A percentile compares a stretch with the other conserved stretches of the same genome.
Conservation (phyloP, 2,329 filamentous ascomycete genomes). For the Ceratocystis variospora region DNA sequence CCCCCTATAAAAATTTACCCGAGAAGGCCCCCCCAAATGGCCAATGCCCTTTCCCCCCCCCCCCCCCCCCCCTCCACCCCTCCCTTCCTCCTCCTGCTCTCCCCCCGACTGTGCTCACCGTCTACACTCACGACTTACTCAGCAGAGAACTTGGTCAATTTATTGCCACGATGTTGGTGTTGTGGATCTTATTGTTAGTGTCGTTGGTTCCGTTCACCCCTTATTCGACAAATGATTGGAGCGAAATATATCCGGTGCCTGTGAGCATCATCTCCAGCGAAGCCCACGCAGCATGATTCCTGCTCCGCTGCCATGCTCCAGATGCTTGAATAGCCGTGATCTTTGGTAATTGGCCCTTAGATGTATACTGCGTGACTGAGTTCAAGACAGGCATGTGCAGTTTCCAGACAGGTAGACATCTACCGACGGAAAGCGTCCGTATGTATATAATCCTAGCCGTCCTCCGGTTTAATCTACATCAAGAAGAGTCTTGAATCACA, state of each 20-base stretch:
- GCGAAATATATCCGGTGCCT: not conserved
- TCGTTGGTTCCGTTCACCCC: not conserved
- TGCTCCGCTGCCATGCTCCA: not conserved
- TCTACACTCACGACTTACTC: not conserved
- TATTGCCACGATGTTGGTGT: conserved; percentile 2
- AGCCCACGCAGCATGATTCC: not conserved
- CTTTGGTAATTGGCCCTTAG: not conserved
- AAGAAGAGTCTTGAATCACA: not conserved
- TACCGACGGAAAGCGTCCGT: not conserved
- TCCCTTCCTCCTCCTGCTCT: not conserved
- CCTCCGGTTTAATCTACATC: not conserved
- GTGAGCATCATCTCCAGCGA: not conserved
- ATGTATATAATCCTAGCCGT: not conserved
- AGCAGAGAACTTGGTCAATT: not conserved
- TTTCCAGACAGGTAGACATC: not conserved
- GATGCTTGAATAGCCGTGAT: not conserved
- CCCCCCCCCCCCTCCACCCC: no score
- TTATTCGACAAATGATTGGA: not conserved
- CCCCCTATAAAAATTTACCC: not conserved
- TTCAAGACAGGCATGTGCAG: not conserved
- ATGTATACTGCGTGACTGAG: conserved; percentile 1
- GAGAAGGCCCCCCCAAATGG: not conserved
- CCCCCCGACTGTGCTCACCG: not conserved
- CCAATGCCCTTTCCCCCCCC: not conserved
- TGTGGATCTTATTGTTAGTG: not conserved